phyloP scores from a whole-genome alignment of 345 rosid genomes.

The Aegle marmelos region DNA sequence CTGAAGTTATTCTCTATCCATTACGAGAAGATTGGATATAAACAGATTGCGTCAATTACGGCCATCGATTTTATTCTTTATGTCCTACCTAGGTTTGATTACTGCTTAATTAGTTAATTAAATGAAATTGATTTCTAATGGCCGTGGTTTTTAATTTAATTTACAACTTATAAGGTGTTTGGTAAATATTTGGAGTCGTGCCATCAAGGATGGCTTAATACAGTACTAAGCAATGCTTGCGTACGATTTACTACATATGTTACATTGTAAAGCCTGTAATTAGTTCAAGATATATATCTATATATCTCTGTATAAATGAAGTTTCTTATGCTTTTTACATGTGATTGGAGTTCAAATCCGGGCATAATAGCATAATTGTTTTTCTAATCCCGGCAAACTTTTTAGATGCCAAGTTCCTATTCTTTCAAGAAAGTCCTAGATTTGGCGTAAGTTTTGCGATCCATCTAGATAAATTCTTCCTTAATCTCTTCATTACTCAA shows the following conservation, averaged over 20 bases:
- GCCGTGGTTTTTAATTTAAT: no score
- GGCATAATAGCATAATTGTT: conserved; percentile 11
- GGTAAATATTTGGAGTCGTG: no score
- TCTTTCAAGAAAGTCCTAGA: conserved; percentile 22
- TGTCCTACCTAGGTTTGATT: no score
- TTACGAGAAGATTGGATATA: no score
- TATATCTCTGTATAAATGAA: no score
- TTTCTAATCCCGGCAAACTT: conserved; percentile 4
- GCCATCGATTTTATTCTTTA: no score
- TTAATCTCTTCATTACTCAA: neutral
- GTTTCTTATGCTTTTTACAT: conserved; percentile 18
- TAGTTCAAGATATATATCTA: neutral
- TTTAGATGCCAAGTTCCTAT: conserved; percentile 36
- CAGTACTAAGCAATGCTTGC: neutral
- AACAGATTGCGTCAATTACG: no score
- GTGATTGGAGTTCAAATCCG: conserved; percentile 1
- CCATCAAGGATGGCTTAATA: no score
- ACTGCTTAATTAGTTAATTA: no score
- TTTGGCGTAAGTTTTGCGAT: conserved; percentile 28
- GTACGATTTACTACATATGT: neutral
- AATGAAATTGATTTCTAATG: no score
- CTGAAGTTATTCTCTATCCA: no score
- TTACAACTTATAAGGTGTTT: no score
- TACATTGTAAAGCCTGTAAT: neutral
- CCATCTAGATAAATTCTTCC: conserved; percentile 18